A percentile compares a stretch with the other conserved stretches of the same genome.
These are phyloP conservation scores for Sporothrix phasma DNA, from an alignment of 2,329 filamentous ascomycete genomes.

Conservation along the genomic window DNA sequence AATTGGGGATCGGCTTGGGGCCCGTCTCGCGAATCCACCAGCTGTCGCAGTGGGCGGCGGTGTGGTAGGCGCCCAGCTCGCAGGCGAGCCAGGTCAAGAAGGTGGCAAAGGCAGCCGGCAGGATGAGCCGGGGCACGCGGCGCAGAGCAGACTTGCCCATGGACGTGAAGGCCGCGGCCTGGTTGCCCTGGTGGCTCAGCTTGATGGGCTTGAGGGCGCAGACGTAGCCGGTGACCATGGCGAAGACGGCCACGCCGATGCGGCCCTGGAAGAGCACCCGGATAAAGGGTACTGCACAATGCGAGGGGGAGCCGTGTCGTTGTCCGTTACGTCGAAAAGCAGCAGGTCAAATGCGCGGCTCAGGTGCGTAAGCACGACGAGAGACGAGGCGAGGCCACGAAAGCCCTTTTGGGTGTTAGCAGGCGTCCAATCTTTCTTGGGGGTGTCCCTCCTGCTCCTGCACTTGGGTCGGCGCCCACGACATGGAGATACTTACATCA, in stretches of 20 bases:
- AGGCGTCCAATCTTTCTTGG: neutral
- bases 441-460: neutral
- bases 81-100: slow-evolving; percentile 42
- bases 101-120: slow-evolving; percentile 47
- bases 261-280: slow-evolving; percentile 51
- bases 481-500: slow-evolving; percentile 36
- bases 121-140: slow-evolving; percentile 46
- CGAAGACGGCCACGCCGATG: slow-evolving; percentile 56
- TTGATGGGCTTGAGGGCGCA: slow-evolving; percentile 52
- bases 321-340: slow-evolving; percentile 26
- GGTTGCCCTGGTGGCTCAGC: slow-evolving; percentile 43
- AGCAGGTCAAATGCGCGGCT: slow-evolving; percentile 36
- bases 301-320: slow-evolving; percentile 34
- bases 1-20: slow-evolving; percentile 31
- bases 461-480: neutral
- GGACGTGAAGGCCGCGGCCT: slow-evolving; percentile 41
- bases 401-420: slow-evolving; percentile 34
- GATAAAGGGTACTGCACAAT: slow-evolving; percentile 47
- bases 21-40: slow-evolving; percentile 47
- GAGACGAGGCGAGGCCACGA: slow-evolving; percentile 43
- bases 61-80: slow-evolving; percentile 46
- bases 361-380: slow-evolving; percentile 46
- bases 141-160: slow-evolving; percentile 49
- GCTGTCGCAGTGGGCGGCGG: slow-evolving; percentile 46
- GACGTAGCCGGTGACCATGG: slow-evolving; percentile 55